Evolutionary conservation across 2,329 filamentous ascomycete species (phyloP), one percentile per base, ranked within the genome.

Genomic region (Fusarium sp.): DNA sequence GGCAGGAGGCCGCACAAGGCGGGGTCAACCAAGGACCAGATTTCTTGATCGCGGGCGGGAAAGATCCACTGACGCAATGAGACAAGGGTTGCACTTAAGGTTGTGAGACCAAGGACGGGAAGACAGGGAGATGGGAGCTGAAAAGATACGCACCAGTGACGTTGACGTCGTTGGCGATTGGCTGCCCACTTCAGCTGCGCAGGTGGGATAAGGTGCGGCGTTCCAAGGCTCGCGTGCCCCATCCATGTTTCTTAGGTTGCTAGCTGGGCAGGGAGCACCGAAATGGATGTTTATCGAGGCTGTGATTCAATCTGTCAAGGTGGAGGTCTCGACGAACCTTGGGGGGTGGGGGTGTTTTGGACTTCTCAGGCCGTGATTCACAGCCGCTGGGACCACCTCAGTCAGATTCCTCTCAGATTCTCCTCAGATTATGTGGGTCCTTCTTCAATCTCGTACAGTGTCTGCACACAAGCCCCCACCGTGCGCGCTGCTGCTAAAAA

Each of bases 21-120:
- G 60, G 60, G 60, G 45, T 62, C 22, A n/a, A 54, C 22, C 45
- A 31, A 35, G 34, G n/a, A 34, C 34, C 9, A 18, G 18, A 38
- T 70, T 50, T 50, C 67, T 59, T 72, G 64, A 67, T 73, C 67
- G 38, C 27, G 60, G 40, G 27, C 9, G 42, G 38, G 58, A 63
- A 65, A 60, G 34, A 63, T 47, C 62, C 64, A 31, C 74, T 77
- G 74, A 77, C 72, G 74, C 74, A 75, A 75, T 62, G 27, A 34
- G 27, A 58, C 63, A 65, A 65, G 67, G 71, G 47, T 62, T 62
- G 47, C n/a, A n/a, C 57, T 58, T 24, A 31, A 47, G 60, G 29
- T 47, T 24, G 59, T 56, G 22, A 57, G 56, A 66, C 64, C 45
- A 58, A 22, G 8, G 8, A 31, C 8, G 29, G 29, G 10, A 31